Evolutionary conservation across 345 rosid genomes (phyloP).

Genomic region (Nasturtium officinale): DNA sequence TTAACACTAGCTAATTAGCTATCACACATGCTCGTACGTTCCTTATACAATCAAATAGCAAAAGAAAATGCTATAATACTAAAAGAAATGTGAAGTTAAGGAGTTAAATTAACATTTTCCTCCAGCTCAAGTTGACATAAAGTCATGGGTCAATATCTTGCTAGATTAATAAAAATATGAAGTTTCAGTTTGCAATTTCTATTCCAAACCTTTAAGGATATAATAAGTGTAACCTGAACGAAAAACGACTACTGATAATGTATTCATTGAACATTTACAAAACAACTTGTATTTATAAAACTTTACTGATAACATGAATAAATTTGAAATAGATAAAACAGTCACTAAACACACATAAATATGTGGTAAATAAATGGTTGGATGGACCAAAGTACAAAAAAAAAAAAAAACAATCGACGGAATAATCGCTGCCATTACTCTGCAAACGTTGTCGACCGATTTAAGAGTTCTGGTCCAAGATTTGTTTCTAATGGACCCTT

Average conservation of each 20-base stretch:
- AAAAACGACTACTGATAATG: background rate
- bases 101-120: background rate
- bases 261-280: background rate
- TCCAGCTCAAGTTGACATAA: background rate
- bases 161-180: background rate
- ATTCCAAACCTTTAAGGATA: background rate
- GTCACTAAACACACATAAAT: background rate
- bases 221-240: background rate
- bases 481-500: background rate
- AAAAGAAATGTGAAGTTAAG: background rate
- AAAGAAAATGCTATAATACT: background rate
- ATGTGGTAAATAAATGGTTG: background rate
- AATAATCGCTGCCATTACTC: background rate
- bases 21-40: background rate
- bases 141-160: background rate
- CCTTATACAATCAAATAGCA: background rate
- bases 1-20: background rate
- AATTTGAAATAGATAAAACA: background rate
- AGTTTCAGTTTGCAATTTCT: background rate
- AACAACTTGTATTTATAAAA: background rate
- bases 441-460: constrained; percentile 15
- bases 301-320: background rate
- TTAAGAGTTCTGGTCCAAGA: background rate
- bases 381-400: background rate
- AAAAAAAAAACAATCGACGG: background rate